Conservation (phyloP, 192 early-diverging fungal genomes). For the Cetraspora pellucida region DNA sequence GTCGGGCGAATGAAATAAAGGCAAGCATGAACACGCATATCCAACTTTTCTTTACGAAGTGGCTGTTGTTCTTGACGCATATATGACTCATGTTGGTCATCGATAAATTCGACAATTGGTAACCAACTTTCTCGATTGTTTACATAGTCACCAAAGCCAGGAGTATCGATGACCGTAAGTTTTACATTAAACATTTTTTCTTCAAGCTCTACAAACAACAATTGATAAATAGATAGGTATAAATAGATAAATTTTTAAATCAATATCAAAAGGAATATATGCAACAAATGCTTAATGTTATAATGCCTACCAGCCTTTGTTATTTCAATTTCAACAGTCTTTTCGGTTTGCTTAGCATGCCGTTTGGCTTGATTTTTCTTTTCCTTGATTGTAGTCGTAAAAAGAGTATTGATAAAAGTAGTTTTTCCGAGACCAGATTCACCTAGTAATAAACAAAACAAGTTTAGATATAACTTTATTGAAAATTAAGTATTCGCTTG, state of each 20-base stretch:
- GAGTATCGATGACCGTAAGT: conserved; percentile 91
- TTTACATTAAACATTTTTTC: conserved; percentile 99
- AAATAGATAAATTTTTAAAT: too few species aligned
- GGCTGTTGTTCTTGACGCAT: conserved; percentile 91
- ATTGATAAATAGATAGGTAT: too few species aligned
- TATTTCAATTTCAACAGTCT: conserved; percentile 98
- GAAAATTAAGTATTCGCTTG: too few species aligned
- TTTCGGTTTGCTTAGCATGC: conserved; percentile 89
- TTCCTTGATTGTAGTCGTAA: conserved; percentile 92
- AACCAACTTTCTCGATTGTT: conserved; percentile 97
- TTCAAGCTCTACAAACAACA: conserved; percentile 70
- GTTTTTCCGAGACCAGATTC: conserved; percentile 98
- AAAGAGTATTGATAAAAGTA: conserved; percentile 98
- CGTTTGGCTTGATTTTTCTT: conserved; percentile 83
- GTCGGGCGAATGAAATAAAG: conserved; percentile 99
- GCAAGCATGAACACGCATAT: conserved; percentile 97
- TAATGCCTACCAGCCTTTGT: conserved; percentile 82
- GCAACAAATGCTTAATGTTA: neutral
- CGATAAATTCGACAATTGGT: conserved; percentile 96
- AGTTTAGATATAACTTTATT: too few species aligned
- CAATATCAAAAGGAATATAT: neutral
- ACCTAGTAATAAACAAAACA: conserved; percentile 49
- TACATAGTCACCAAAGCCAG: conserved; percentile 88
- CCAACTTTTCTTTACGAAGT: conserved; percentile 82
- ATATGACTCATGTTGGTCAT: conserved; percentile 96